Percentiles rank a stretch among this genome's conserved stretches.
These are phyloP conservation scores for Phialophora chinensis DNA, from an alignment of 2,329 filamentous ascomycete genomes.

Conservation along the genomic window DNA sequence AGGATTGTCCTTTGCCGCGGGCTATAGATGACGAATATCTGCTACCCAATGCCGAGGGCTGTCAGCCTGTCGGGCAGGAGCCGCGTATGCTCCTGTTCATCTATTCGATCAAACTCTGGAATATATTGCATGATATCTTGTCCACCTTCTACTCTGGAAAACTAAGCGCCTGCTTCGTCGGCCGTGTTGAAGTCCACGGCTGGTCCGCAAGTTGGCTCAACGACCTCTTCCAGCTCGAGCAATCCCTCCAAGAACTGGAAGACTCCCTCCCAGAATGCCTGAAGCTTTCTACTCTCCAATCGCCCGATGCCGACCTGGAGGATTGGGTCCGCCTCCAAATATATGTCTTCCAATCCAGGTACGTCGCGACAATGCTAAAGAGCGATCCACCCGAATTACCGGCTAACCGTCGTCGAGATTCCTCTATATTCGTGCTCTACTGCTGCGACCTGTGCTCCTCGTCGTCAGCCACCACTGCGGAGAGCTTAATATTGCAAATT, in stretches of 20 bases:
- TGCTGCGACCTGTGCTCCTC: constrained; percentile 22
- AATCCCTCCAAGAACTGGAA: neutral
- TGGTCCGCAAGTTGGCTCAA: neutral
- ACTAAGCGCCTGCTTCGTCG: neutral
- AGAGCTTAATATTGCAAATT: neutral
- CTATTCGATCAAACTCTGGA: constrained; percentile 45
- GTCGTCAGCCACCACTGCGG: neutral
- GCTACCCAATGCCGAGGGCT: constrained; percentile 29
- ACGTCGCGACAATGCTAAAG: neutral
- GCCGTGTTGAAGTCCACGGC: neutral
- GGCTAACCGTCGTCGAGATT: constrained; percentile 6
- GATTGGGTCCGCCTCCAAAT: neutral
- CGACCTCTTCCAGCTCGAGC: constrained; percentile 3
- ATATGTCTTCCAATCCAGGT: constrained; percentile 2
- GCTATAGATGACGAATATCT: constrained; percentile 17
- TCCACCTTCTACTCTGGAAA: constrained; percentile 24
- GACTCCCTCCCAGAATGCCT: neutral
- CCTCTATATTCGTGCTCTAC: constrained; percentile 19
- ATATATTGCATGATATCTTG: constrained; percentile 46
- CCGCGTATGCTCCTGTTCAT: constrained; percentile 45
- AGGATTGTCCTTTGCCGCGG: neutral
- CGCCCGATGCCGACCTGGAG: constrained; percentile 5
- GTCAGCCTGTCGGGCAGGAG: constrained; percentile 40
- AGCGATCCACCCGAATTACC: neutral
- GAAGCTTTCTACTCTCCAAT: constrained; percentile 9